Percentiles rank a stretch among this genome's conserved stretches.
These are phyloP conservation scores for Porpolomopsis calyptriformis DNA, from an alignment of 768 basidiomycete genomes.

Conservation along the genomic window DNA sequence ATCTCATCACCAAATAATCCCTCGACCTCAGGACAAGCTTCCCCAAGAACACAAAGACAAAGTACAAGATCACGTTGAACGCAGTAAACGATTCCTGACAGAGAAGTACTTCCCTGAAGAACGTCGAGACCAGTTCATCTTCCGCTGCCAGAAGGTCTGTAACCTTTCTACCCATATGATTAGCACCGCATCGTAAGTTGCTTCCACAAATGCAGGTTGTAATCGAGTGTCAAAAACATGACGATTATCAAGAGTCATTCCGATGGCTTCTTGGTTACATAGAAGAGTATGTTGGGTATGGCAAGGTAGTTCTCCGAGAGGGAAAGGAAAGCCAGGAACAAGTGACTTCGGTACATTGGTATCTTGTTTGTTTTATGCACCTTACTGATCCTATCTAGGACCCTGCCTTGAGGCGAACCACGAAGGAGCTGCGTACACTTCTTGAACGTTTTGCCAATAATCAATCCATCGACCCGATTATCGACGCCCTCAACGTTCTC, in stretches of 20 bases:
- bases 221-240: constrained; percentile 86
- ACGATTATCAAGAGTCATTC: constrained; percentile 77
- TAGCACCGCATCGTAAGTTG: background rate
- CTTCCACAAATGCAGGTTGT: constrained; percentile 42
- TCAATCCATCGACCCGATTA: constrained; percentile 51
- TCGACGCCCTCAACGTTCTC: constrained; percentile 61
- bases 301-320: constrained; percentile 19
- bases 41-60: constrained; percentile 60
- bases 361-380: background rate
- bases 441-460: constrained; percentile 88
- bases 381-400: constrained; percentile 27
- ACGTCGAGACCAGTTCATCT: constrained; percentile 86
- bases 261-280: constrained; percentile 59
- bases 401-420: constrained; percentile 43
- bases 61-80: constrained; percentile 42
- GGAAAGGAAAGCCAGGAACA: constrained; percentile 15
- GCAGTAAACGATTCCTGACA: constrained; percentile 53
- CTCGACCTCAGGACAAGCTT: constrained; percentile 24
- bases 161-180: background rate
- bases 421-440: constrained; percentile 60
- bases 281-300: constrained; percentile 52
- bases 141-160: constrained; percentile 77
- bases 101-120: constrained; percentile 89
- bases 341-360: constrained; percentile 19
- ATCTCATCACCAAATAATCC: constrained; percentile 6